Percentiles rank a stretch among this genome's conserved stretches.
phyloP scores from a whole-genome alignment of 2,329 filamentous ascomycete species.

The Neonectria neomacrospora region DNA sequence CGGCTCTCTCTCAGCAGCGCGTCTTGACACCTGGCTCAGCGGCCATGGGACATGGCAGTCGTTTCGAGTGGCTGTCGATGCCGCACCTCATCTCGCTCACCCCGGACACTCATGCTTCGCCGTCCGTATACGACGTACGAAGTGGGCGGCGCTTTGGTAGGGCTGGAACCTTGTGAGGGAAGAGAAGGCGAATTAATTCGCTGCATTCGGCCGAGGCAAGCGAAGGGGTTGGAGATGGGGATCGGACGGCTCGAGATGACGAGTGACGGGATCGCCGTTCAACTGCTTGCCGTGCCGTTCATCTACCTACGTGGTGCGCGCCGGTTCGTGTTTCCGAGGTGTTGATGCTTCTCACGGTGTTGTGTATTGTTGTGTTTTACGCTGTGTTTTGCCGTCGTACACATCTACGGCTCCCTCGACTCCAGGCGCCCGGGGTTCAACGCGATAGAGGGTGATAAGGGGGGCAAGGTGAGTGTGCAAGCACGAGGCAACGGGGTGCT shows the following conservation, averaged over 20 bases:
- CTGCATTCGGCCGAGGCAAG: conserved; percentile 38
- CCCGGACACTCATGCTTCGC: conserved; percentile 26
- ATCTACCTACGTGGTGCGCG: conserved; percentile 5
- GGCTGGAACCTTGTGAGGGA: conserved; percentile 29
- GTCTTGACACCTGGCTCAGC: conserved; percentile 1
- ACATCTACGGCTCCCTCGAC: too few species aligned
- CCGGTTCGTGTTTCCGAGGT: conserved; percentile 10
- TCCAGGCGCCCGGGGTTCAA: too few species aligned
- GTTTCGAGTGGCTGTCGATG: conserved; percentile 24
- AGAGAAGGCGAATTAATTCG: conserved; percentile 42
- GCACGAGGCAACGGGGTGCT: too few species aligned
- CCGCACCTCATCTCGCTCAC: conserved; percentile 40
- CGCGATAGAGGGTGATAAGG: conserved; percentile 13
- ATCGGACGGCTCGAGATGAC: conserved; percentile 17
- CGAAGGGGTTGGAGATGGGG: conserved; percentile 29
- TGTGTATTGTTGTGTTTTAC: conserved; percentile 15
- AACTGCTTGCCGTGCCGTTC: conserved; percentile 23
- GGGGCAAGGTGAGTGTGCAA: too few species aligned
- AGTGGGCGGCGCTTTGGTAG: conserved; percentile 32
- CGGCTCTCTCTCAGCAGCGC: conserved; percentile 6
- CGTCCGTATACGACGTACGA: conserved; percentile 4
- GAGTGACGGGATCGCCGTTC: conserved; percentile 28
- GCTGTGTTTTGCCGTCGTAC: conserved; percentile 8
- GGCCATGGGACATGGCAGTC: conserved; percentile 18
- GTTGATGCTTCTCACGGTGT: conserved; percentile 6